A percentile compares a stretch with the other conserved stretches of the same genome.
Evolutionary conservation across 108 stramenopile genomes (phyloP).

Genomic region (Mediolabrus comicus): DNA sequence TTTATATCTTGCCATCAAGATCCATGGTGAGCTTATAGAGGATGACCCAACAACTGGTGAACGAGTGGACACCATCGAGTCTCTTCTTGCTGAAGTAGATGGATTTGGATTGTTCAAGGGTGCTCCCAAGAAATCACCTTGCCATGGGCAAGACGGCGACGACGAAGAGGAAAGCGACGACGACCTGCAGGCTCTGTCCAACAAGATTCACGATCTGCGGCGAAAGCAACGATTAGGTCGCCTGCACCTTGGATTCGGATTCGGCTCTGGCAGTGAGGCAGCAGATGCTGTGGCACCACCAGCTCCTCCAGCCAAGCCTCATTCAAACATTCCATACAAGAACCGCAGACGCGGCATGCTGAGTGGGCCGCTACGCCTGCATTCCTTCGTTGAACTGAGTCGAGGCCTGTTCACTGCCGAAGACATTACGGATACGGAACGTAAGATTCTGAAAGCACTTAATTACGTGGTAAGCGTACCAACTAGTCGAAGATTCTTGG

Average conservation of each 20-base stretch:
- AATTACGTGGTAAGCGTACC: slow-evolving; percentile 62
- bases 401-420: slow-evolving; percentile 53
- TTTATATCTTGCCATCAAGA: slow-evolving; percentile 78
- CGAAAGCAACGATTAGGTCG: slow-evolving; percentile 31
- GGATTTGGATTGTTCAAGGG: slow-evolving; percentile 18
- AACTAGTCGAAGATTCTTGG: slow-evolving; percentile 50
- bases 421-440: slow-evolving; percentile 57
- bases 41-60: slow-evolving; percentile 19
- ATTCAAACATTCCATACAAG: slow-evolving; percentile 25
- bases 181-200: slow-evolving; percentile 31
- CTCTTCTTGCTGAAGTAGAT: slow-evolving; percentile 34
- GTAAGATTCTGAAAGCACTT: slow-evolving; percentile 52
- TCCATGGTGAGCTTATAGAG: slow-evolving; percentile 49
- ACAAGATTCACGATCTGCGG: slow-evolving; percentile 33
- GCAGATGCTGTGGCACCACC: neutral
- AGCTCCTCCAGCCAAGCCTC: neutral
- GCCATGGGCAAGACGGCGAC: neutral
- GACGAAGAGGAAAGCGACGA: slow-evolving; percentile 34
- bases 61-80: slow-evolving; percentile 10
- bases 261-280: neutral
- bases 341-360: slow-evolving; percentile 39
- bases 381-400: slow-evolving; percentile 55
- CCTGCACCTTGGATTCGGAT: slow-evolving; percentile 1
- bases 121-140: neutral
- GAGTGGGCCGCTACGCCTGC: slow-evolving; percentile 31